phyloP scores from a whole-genome alignment of 2,329 filamentous ascomycete species.

The Penicillium sumatraense region DNA sequence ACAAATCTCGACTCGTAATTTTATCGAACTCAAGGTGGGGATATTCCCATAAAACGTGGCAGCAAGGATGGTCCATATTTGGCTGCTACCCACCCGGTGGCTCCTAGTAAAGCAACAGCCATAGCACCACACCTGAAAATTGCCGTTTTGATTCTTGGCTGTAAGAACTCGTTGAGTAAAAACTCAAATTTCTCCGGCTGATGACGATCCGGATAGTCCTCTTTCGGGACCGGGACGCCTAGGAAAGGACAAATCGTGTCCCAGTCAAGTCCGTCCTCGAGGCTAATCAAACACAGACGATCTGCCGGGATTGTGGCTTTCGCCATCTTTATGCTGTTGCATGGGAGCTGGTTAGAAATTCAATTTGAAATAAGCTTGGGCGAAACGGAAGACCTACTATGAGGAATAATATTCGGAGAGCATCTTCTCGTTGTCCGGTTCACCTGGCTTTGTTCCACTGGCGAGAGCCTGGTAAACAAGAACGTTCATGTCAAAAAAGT shows the following conservation, averaged over 20 bases:
- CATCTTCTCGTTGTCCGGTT: constrained; percentile 16
- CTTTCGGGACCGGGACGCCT: constrained; percentile 21
- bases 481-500: constrained; percentile 17
- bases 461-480: constrained; percentile 17
- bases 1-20: too few species aligned
- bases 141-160: constrained; percentile 16
- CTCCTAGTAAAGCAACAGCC: constrained; percentile 15
- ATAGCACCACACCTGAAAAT: constrained; percentile 16
- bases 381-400: constrained; percentile 26
- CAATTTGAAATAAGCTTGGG: background rate
- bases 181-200: constrained; percentile 25
- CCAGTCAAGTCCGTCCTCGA: constrained; percentile 30
- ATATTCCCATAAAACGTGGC: background rate
- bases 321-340: constrained; percentile 21
- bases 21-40: background rate
- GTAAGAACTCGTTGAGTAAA: constrained; percentile 14
- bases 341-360: background rate
- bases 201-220: constrained; percentile 26
- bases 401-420: constrained; percentile 23
- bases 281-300: constrained; percentile 20
- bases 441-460: constrained; percentile 13
- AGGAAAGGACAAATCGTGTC: constrained; percentile 31
- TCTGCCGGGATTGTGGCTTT: constrained; percentile 27
- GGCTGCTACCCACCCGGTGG: constrained; percentile 14
- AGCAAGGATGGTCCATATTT: constrained; percentile 11